Conservation (phyloP, 2,329 filamentous ascomycete species). For the Shiraia sp. region DNA sequence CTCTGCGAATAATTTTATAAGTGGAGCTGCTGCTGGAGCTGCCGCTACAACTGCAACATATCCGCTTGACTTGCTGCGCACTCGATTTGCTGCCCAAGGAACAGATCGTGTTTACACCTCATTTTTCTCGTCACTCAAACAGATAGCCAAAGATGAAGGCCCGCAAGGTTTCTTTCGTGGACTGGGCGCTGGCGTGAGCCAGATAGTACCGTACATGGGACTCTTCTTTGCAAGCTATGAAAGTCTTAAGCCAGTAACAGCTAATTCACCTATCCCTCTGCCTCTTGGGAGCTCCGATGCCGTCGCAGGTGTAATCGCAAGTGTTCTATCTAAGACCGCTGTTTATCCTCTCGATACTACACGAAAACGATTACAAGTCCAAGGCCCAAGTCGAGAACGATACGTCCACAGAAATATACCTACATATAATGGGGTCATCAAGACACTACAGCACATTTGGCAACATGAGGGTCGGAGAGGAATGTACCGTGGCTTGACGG, state of each 20-base stretch:
- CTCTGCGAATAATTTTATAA: slow-evolving; percentile 76
- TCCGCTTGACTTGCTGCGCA: slow-evolving; percentile 88
- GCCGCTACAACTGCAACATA: slow-evolving; percentile 84
- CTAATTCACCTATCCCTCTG: slow-evolving; percentile 60
- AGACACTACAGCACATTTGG: slow-evolving; percentile 70
- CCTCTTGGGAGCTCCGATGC: slow-evolving; percentile 80
- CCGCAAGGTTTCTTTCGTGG: slow-evolving; percentile 83
- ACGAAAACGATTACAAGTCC: slow-evolving; percentile 90
- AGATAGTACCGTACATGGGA: slow-evolving; percentile 97
- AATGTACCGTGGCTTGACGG: slow-evolving; percentile 83
- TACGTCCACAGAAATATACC: slow-evolving; percentile 91
- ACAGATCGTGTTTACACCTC: slow-evolving; percentile 76
- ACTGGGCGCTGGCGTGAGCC: slow-evolving; percentile 75
- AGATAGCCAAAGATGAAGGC: slow-evolving; percentile 79
- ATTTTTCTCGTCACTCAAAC: slow-evolving; percentile 67
- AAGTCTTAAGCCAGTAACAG: slow-evolving; percentile 57
- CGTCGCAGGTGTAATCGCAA: slow-evolving; percentile 77
- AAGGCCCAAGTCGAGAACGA: slow-evolving; percentile 77
- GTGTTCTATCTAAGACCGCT: slow-evolving; percentile 80
- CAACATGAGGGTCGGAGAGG: slow-evolving; percentile 75
- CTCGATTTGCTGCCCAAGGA: slow-evolving; percentile 95
- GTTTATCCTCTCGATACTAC: slow-evolving; percentile 94
- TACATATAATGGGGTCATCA: slow-evolving; percentile 69
- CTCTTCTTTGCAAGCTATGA: slow-evolving; percentile 94
- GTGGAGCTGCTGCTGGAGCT: slow-evolving; percentile 81